Evolutionary conservation across 192 early-diverging fungal genomes (phyloP).

Genomic region (Mycoemilia scoparia): DNA sequence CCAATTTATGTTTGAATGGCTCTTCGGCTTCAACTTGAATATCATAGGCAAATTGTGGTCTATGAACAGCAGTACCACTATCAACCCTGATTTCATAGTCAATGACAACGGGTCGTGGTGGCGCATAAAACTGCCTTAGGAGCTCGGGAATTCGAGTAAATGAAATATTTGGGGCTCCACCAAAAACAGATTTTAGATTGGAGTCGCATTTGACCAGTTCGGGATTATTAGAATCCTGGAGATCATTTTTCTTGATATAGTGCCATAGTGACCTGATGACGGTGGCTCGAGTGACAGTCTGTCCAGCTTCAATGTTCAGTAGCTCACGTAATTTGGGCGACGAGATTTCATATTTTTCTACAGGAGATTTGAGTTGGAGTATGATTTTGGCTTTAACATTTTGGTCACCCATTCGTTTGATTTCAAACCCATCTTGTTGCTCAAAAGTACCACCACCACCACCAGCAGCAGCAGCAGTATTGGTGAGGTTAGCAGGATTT

Average conservation of each 20-base stretch:
- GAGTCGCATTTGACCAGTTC: slow-evolving; percentile 69
- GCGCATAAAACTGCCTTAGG: slow-evolving; percentile 49
- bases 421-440: slow-evolving; percentile 89
- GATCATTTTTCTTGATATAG: slow-evolving; percentile 80
- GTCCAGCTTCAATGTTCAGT: slow-evolving; percentile 38
- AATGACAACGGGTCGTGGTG: slow-evolving; percentile 73
- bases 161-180: slow-evolving; percentile 41
- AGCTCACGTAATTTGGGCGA: slow-evolving; percentile 49
- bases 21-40: slow-evolving; percentile 82
- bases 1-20: slow-evolving; percentile 32
- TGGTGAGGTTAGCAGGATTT: not conserved
- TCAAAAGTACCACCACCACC: too few relatives aligned
- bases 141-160: slow-evolving; percentile 73
- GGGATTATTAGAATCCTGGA: slow-evolving; percentile 84
- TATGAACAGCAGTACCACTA: slow-evolving; percentile 53
- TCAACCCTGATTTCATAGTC: slow-evolving; percentile 71
- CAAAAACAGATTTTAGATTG: slow-evolving; percentile 50
- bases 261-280: slow-evolving; percentile 87
- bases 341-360: slow-evolving; percentile 64
- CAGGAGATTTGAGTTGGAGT: slow-evolving; percentile 56
- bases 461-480: too few relatives aligned
- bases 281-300: slow-evolving; percentile 42
- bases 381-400: slow-evolving; percentile 67
- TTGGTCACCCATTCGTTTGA: slow-evolving; percentile 76
- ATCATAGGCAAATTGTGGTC: slow-evolving; percentile 69